Evolutionary conservation across 192 early-diverging fungal genomes (phyloP).

Genomic region (Lunasporangiospora selenospora): DNA sequence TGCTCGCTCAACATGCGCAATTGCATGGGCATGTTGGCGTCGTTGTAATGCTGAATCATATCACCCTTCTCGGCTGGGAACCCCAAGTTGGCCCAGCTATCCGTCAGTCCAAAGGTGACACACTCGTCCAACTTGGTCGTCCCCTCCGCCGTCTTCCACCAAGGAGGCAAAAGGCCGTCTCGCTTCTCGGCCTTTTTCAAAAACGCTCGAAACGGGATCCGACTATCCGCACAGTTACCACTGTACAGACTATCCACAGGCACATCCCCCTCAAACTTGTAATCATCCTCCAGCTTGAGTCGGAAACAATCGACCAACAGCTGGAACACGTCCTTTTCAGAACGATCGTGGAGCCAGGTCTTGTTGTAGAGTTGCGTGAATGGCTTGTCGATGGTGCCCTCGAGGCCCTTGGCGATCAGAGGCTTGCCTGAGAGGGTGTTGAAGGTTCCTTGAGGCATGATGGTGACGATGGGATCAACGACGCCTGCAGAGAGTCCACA

Average conservation of each 20-base stretch:
- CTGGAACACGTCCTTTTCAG: conserved; percentile 21
- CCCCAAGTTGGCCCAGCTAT: conserved; percentile 14
- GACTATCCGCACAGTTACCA: conserved; percentile 8
- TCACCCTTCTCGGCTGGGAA: conserved; percentile 5
- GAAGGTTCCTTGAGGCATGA: conserved; percentile 3
- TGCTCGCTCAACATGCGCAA: conserved; percentile 30
- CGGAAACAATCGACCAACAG: conserved; percentile 25
- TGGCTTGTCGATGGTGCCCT: conserved; percentile 6
- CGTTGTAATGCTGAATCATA: conserved; percentile 17
- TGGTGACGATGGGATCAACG: conserved; percentile 11
- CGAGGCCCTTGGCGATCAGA: conserved; percentile 11
- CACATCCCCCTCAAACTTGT: conserved; percentile 22
- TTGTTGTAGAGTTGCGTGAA: conserved; percentile 15
- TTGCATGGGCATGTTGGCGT: conserved; percentile 35
- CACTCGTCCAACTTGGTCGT: conserved; percentile 9
- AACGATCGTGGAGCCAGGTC: conserved; percentile 13
- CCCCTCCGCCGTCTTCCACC: conserved; percentile 14
- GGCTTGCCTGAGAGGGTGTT: conserved; percentile 9
- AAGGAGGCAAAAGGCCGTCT: conserved; percentile 6
- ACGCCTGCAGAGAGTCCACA: conserved; percentile 18
- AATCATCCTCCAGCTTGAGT: conserved; percentile 19
- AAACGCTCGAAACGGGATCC: conserved; percentile 4
- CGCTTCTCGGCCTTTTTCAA: conserved; percentile 2
- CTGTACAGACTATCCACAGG: conserved; percentile 12
- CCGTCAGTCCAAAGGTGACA: conserved; percentile 7